Conservation (phyloP, 1,139 yeast species). For the Candida sojae region DNA sequence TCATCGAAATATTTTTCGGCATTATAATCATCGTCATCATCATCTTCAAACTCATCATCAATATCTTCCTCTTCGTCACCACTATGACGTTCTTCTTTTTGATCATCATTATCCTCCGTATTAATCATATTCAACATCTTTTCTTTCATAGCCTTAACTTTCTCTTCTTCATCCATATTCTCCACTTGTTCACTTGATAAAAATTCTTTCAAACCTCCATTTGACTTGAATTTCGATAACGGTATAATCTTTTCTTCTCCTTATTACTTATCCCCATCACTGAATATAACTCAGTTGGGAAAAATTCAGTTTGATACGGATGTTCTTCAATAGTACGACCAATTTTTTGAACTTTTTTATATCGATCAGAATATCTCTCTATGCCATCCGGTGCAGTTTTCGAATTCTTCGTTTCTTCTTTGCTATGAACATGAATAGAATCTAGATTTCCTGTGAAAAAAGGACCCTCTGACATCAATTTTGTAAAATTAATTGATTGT, state of each 20-base stretch:
- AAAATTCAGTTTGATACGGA: slow-evolving; percentile 70
- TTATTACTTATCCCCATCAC: slow-evolving; percentile 70
- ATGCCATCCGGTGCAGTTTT: slow-evolving; percentile 56
- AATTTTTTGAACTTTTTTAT: slow-evolving; percentile 69
- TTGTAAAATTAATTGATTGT: slow-evolving; percentile 61
- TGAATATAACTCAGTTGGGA: slow-evolving; percentile 77
- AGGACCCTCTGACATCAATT: slow-evolving; percentile 69
- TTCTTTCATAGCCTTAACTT: slow-evolving; percentile 52
- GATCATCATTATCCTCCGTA: slow-evolving; percentile 46
- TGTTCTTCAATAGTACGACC: slow-evolving; percentile 82
- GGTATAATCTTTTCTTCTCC: slow-evolving; percentile 54
- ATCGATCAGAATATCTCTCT: slow-evolving; percentile 72
- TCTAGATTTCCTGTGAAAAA: slow-evolving; percentile 64
- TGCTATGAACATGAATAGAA: slow-evolving; percentile 5
- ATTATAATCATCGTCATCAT: slow-evolving; percentile 64
- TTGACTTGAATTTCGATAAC: slow-evolving; percentile 48
- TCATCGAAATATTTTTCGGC: slow-evolving; percentile 61
- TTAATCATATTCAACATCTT: slow-evolving; percentile 63
- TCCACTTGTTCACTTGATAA: slow-evolving; percentile 27
- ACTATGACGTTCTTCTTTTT: slow-evolving; percentile 39
- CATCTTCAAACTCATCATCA: slow-evolving; percentile 63
- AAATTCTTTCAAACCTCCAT: slow-evolving; percentile 47
- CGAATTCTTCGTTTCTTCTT: slow-evolving; percentile 18
- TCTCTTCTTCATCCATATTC: slow-evolving; percentile 19
- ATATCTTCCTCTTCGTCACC: slow-evolving; percentile 46